Percentiles rank a stretch among this genome's conserved stretches.
Conservation (phyloP, 164 flowering plant genomes). For the Tetracentron sinense region DNA sequence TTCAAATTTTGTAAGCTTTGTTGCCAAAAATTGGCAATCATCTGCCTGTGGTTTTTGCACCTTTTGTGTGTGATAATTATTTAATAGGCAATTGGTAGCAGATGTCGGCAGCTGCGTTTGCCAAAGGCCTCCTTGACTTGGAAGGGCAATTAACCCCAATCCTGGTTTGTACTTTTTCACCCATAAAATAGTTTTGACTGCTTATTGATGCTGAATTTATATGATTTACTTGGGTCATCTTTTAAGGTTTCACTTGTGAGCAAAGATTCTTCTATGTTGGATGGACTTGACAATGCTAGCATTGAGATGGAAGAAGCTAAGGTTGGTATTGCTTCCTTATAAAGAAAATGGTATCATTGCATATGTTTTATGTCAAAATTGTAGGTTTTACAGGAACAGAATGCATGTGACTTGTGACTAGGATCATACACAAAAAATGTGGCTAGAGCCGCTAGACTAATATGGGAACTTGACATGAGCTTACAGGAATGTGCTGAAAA, state of each 20-base stretch:
- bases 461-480: too few relatives aligned
- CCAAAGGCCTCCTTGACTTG: conserved; percentile 94
- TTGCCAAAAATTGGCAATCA: background rate
- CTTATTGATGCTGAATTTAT: background rate
- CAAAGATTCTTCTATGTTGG: conserved; percentile 99
- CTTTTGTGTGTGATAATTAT: conserved; percentile 1
- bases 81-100: conserved; percentile 24
- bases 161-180: conserved; percentile 46
- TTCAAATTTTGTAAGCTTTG: background rate
- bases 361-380: too few relatives aligned
- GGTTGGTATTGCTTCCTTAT: too few relatives aligned
- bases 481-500: too few relatives aligned
- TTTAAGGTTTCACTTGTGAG: conserved; percentile 95
- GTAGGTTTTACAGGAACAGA: too few relatives aligned
- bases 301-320: conserved; percentile 93
- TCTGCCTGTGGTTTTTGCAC: background rate
- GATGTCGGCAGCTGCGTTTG: conserved; percentile 99
- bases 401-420: too few relatives aligned
- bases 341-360: too few relatives aligned
- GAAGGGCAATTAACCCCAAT: conserved; percentile 99
- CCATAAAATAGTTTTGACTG: background rate
- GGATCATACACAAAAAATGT: too few relatives aligned
- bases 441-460: too few relatives aligned
- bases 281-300: conserved; percentile 98
- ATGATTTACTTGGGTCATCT: conserved; percentile 15